Base-by-base conservation (phyloP, 257 asterid species). In the Solanum sitiens region DNA sequence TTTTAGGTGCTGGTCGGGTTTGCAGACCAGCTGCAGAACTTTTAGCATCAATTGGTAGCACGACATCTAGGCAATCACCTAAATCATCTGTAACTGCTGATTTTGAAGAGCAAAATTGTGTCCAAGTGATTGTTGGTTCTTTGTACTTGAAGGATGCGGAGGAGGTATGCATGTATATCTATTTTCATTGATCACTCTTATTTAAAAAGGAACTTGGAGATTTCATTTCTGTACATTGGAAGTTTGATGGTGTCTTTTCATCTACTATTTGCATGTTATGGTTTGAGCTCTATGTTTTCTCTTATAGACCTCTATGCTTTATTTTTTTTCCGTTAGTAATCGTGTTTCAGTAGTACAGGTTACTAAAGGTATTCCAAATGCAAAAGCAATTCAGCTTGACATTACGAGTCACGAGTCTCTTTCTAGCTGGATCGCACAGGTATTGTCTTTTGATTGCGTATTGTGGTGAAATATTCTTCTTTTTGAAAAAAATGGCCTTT, bases 1-100 rank as follows among this genome's bases (percentile, higher is more conserved):
- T 97, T 87, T 91, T 97, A 92, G 99, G 99, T 37, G 98, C 99
- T 88, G 99, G 98, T n/a, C 93, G 97, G 61, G 98, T 97, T 75
- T 97, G 99, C 91, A 94, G 95, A 79, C 98, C 99, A 67, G 98
- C 98, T 90, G 99, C 90, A 39, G 98, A 95, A 86, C 91, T 97
- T 91, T 93, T 97, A 75, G 89, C 96, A 45, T 92, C 98, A 86
- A 72, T 94, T 13, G 95, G 96, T 44, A 90, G 91, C 73, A 85
- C 53, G 86, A 86, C 96, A 25, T 91, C 98, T 59, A 86, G 75
- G 23, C 87, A 95, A 87, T 89, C 90, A 90, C 83, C 92, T 72
- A 93, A 89, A 84, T 91, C 96, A 42, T 90, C 89, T 61, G 45
- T 91, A 45, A 83, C 83, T 23, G 89, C 91, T 84, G 88, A 90